Percentiles rank a stretch among this genome's conserved stretches.
phyloP scores from a whole-genome alignment of 2,329 filamentous ascomycete genomes.

The Exophiala viscosa region DNA sequence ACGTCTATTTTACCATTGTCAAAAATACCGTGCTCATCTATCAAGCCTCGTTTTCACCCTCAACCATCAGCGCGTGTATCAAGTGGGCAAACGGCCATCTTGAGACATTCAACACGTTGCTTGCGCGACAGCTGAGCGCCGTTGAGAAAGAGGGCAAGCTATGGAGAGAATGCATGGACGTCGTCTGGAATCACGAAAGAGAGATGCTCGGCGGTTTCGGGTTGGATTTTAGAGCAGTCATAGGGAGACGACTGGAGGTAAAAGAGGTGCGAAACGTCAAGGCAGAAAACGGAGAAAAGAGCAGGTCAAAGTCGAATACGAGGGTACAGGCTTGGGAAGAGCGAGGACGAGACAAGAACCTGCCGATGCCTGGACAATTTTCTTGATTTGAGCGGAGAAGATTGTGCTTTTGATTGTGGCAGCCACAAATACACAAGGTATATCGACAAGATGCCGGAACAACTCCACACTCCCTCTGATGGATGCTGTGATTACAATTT shows the following conservation, averaged over 20 bases:
- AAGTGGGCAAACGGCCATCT: constrained; percentile 98
- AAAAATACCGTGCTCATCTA: constrained; percentile 89
- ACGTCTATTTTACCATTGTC: constrained; percentile 92
- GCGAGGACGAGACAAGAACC: not conserved
- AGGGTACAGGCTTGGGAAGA: constrained; percentile 7
- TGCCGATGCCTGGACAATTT: not conserved
- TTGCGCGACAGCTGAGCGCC: constrained; percentile 81
- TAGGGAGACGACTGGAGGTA: constrained; percentile 55
- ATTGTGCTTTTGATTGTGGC: constrained; percentile 10
- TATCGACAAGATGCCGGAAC: constrained; percentile 12
- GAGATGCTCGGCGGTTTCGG: constrained; percentile 78
- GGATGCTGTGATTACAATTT: constrained; percentile 11
- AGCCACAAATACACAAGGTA: constrained; percentile 16
- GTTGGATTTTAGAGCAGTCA: constrained; percentile 79
- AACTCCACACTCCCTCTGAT: constrained; percentile 12
- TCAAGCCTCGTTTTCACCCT: constrained; percentile 76
- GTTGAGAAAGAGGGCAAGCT: constrained; percentile 71
- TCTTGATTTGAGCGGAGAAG: constrained; percentile 20
- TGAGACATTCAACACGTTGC: constrained; percentile 79
- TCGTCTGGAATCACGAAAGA: constrained; percentile 71
- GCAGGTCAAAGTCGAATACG: constrained; percentile 16
- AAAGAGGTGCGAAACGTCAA: constrained; percentile 9
- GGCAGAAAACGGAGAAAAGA: not conserved
- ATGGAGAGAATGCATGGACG: constrained; percentile 78
- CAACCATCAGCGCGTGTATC: constrained; percentile 89